phyloP scores from a whole-genome alignment of 345 rosid genomes.

The Capsella bursapastoris region DNA sequence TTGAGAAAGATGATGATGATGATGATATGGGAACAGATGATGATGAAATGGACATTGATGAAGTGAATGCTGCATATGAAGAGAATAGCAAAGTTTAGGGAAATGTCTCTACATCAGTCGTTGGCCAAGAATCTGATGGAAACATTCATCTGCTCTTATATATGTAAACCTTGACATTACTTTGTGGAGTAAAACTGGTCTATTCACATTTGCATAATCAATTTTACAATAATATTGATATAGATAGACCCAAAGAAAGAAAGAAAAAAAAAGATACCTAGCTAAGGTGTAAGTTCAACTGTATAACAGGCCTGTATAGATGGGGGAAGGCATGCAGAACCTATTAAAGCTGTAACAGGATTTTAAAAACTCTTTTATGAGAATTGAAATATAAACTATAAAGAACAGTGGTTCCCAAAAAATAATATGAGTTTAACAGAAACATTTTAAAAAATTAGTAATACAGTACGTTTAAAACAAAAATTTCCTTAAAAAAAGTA shows the following conservation, averaged over 20 bases:
- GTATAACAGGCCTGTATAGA: neutral
- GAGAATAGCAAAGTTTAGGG: conserved; percentile 12
- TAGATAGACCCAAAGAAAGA: neutral
- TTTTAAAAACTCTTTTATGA: neutral
- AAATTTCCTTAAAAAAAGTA: neutral
- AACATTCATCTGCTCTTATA: neutral
- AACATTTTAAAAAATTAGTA: neutral
- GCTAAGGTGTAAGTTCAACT: neutral
- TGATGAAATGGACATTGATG: conserved; percentile 57
- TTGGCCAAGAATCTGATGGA: neutral
- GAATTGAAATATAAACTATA: neutral
- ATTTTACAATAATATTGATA: neutral
- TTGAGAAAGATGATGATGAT: conserved; percentile 46
- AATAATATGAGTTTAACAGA: neutral
- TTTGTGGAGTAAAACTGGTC: neutral
- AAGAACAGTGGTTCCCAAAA: neutral
- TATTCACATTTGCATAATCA: neutral
- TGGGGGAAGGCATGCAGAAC: neutral
- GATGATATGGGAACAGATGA: conserved; percentile 35
- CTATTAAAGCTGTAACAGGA: neutral
- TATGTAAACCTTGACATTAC: neutral
- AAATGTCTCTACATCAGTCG: neutral
- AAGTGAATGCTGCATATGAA: conserved; percentile 43
- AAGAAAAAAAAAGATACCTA: neutral
- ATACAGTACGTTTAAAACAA: neutral